A percentile compares a stretch with the other conserved stretches of the same genome.
These are phyloP conservation scores for Podaxis sp. DNA, from an alignment of 768 basidiomycete species.

Conservation along the genomic window DNA sequence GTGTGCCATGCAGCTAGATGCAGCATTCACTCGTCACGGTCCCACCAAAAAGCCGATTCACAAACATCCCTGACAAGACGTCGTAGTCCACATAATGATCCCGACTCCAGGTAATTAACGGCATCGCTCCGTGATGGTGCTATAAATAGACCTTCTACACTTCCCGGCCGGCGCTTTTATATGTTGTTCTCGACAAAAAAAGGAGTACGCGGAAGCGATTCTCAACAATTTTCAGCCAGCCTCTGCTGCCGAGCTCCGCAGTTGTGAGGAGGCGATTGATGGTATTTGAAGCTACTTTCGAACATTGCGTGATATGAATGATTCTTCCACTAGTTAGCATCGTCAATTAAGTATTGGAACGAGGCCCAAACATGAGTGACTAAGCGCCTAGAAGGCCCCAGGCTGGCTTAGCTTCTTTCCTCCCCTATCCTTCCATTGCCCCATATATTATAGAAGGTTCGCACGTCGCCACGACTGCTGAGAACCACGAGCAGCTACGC, in stretches of 20 bases:
- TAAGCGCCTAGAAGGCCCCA: neutral
- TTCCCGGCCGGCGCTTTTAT: neutral
- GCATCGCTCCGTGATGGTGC: neutral
- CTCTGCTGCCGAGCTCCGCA: neutral
- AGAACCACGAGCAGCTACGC: neutral
- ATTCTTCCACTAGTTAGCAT: neutral
- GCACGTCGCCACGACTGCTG: slow-evolving; percentile 1
- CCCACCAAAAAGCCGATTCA: neutral
- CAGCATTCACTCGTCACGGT: neutral
- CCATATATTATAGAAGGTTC: neutral
- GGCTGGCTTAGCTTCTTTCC: neutral
- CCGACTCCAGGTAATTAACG: neutral
- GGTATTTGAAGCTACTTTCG: neutral
- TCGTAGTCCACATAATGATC: neutral
- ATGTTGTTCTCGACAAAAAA: neutral
- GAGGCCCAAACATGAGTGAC: neutral
- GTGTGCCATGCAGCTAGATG: neutral
- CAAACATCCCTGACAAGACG: neutral
- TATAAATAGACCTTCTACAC: neutral
- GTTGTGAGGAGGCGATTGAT: neutral
- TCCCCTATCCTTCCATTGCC: neutral
- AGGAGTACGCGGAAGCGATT: neutral
- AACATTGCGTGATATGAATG: neutral
- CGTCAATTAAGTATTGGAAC: neutral
- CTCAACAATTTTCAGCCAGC: neutral